These are phyloP conservation scores for Talaromyces pinophilus DNA, from an alignment of 2,329 filamentous ascomycete genomes.

Conservation along the genomic window DNA sequence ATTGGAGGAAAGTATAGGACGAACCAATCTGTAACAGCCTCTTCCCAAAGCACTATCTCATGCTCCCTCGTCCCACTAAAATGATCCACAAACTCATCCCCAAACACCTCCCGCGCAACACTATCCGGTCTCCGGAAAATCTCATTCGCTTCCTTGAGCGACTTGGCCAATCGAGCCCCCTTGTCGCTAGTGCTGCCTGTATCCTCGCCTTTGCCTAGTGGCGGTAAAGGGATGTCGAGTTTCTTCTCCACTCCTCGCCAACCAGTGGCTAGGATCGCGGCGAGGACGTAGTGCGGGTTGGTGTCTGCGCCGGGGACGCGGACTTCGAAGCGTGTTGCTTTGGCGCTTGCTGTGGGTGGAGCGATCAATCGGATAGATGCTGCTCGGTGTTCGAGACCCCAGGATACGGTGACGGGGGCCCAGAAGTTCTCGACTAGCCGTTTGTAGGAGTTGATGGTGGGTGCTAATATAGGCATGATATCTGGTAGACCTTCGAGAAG, in stretches of 20 bases:
- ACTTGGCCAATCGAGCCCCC: slow-evolving; percentile 79
- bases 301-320: slow-evolving; percentile 92
- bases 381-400: slow-evolving; percentile 93
- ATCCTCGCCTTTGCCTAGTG: slow-evolving; percentile 80
- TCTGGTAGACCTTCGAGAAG: slow-evolving; percentile 85
- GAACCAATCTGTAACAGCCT: slow-evolving; percentile 95
- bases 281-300: slow-evolving; percentile 83
- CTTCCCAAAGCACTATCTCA: slow-evolving; percentile 87
- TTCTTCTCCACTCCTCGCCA: slow-evolving; percentile 94
- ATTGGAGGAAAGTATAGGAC: slow-evolving; percentile 39
- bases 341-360: slow-evolving; percentile 79
- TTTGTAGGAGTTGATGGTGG: slow-evolving; percentile 97
- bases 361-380: slow-evolving; percentile 88
- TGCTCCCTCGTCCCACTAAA: slow-evolving; percentile 90
- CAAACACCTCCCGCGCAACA: slow-evolving; percentile 89
- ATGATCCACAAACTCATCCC: slow-evolving; percentile 93
- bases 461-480: slow-evolving; percentile 92
- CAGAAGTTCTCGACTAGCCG: slow-evolving; percentile 98
- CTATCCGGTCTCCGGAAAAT: slow-evolving; percentile 76
- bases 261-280: slow-evolving; percentile 82
- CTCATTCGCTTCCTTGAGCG: slow-evolving; percentile 77
- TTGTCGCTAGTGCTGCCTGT: slow-evolving; percentile 71
- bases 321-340: slow-evolving; percentile 88
- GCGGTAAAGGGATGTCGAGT: slow-evolving; percentile 76
- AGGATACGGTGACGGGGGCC: slow-evolving; percentile 96